Conservation (phyloP, 164 flowering plant species). For the Vitis vinifera region DNA sequence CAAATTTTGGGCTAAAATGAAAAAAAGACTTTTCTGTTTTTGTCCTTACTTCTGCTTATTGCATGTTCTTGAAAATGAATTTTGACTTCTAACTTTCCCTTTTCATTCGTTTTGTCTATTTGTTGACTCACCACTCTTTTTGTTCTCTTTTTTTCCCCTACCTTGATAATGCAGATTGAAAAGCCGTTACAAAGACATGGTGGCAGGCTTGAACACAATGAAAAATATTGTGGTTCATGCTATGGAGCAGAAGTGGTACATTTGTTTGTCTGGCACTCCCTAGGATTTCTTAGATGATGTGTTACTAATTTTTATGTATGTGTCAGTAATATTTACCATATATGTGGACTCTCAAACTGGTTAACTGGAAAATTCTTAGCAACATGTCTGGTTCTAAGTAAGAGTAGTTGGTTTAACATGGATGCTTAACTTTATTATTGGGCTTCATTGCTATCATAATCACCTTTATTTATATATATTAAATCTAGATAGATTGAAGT, state of each 20-base stretch:
- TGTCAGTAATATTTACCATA: neutral
- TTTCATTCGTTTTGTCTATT: neutral
- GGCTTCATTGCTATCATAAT: too few relatives aligned
- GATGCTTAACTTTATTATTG: too few relatives aligned
- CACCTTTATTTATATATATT: too few relatives aligned
- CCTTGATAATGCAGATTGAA: slow-evolving; percentile 49
- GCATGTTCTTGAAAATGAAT: too few relatives aligned
- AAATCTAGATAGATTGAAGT: too few relatives aligned
- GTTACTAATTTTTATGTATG: neutral
- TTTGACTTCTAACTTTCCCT: neutral
- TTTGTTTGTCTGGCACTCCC: neutral
- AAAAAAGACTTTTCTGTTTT: too few relatives aligned
- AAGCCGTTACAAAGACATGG: slow-evolving; percentile 80
- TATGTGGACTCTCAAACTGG: neutral
- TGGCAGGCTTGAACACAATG: slow-evolving; percentile 80
- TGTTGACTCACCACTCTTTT: neutral
- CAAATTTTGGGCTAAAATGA: too few relatives aligned
- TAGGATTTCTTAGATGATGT: neutral
- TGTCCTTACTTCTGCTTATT: too few relatives aligned
- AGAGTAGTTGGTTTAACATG: too few relatives aligned
- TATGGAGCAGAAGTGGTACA: slow-evolving; percentile 76
- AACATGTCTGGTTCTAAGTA: too few relatives aligned
- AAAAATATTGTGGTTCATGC: slow-evolving; percentile 81
- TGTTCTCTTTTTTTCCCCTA: neutral
- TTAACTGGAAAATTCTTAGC: neutral